Evolutionary conservation across 2,329 filamentous ascomycete species (phyloP).

Genomic region (Lanzia echinophila): DNA sequence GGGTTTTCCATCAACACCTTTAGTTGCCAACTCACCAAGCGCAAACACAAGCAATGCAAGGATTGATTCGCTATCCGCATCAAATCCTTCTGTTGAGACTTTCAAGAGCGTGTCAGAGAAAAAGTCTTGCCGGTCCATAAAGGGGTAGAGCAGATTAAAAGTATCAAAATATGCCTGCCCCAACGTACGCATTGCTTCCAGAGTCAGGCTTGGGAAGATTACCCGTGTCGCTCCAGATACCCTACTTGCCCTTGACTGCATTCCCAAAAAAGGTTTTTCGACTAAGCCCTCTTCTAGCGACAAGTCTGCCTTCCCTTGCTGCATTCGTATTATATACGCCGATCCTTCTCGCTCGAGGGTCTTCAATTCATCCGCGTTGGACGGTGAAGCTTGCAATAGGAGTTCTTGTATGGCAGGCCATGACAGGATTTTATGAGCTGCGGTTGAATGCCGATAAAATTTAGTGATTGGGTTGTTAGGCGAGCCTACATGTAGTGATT

Average conservation of each 20-base stretch:
- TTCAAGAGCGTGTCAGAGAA: slow-evolving; percentile 39
- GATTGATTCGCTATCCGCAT: slow-evolving; percentile 43
- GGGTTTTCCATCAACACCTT: slow-evolving; percentile 41
- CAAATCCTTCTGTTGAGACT: slow-evolving; percentile 43
- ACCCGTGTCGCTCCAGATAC: slow-evolving; percentile 20
- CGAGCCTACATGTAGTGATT: slow-evolving; percentile 9
- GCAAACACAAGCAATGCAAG: slow-evolving; percentile 52
- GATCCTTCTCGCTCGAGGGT: slow-evolving; percentile 34
- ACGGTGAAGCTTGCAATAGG: slow-evolving; percentile 31
- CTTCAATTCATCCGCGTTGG: slow-evolving; percentile 31
- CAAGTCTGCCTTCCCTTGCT: slow-evolving; percentile 20
- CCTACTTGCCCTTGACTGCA: slow-evolving; percentile 28
- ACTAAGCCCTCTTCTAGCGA: slow-evolving; percentile 23
- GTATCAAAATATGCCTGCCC: slow-evolving; percentile 52
- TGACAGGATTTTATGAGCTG: slow-evolving; percentile 45
- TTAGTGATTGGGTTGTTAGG: slow-evolving; percentile 13
- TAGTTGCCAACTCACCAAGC: slow-evolving; percentile 51
- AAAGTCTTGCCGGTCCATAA: slow-evolving; percentile 52
- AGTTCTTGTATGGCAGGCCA: slow-evolving; percentile 41
- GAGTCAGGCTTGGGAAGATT: slow-evolving; percentile 34
- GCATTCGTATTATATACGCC: slow-evolving; percentile 31
- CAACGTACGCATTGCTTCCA: slow-evolving; percentile 44
- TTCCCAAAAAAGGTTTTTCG: slow-evolving; percentile 25
- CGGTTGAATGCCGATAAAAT: slow-evolving; percentile 29
- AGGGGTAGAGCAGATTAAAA: slow-evolving; percentile 52